Base-by-base conservation (phyloP, 495 filamentous ascomycete genomes). In the Barbatosphaeria neglecta region DNA sequence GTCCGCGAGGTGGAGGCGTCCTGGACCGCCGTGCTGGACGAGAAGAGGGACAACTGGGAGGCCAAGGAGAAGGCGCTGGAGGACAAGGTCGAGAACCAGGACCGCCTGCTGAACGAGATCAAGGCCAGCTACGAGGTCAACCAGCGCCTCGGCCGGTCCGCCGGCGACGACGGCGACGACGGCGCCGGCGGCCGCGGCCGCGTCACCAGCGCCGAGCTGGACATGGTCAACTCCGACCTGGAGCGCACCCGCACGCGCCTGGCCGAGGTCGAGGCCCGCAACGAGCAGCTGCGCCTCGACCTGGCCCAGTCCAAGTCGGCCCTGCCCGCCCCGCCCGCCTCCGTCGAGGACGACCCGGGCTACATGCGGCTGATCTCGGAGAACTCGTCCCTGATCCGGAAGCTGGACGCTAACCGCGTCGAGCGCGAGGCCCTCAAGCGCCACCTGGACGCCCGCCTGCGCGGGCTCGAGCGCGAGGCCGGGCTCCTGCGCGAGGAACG, bases 51-150 rank as follows among this genome's bases (percentile, higher is more conserved):
- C 58, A 97, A 97, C 58, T 97, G 92, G 92, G 79, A 84, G 48
- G 84, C 90, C 24, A 97, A 95, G 61, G 92, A 99, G 70, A 85
- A 84, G 62, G 84, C 76, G 35, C 67, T 96, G 35, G 87, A 92
- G 55, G 90, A 96, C 52, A 96, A 95, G 61, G 71, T 94, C 18
- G 92, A 95, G 59, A 90, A 83, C 53, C 92, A 97, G 58, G 92
- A 99, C 24, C 81, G 88, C 6, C 66, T 97, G 35, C 63, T 99
- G 42, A 95, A 86, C 59, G 92, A 97, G 55, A 75, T 97, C 50
- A 97, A 96, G 67, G 92, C 92, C 18, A 95, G 81, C 63, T 96
- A 95, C 57, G 92, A 99, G 60, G 93, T 99, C 37, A 86, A 90
- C 20, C 90, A 97, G 56, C 77, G 92, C 41, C 70, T 97, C 43